Evolutionary conservation across 805 yeast genomes (phyloP), one percentile per base, ranked within the genome.

Genomic region (Saccharomycopsis lassenensis): DNA sequence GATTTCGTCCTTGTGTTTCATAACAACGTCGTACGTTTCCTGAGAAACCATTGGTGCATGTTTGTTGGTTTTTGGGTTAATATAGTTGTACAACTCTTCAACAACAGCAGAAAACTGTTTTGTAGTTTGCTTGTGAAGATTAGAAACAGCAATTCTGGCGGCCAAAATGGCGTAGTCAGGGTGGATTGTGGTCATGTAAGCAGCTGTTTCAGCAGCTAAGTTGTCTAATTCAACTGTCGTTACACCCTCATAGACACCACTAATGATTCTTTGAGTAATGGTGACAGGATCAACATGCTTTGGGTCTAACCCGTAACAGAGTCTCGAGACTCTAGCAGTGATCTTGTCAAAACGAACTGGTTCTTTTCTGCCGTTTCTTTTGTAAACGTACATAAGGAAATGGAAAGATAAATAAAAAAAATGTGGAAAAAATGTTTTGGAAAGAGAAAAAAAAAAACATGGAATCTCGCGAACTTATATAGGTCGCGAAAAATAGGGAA

Each of bases 101-200:
- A 82, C 62, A 33, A 85, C 94, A 49, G 74, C 76, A 26, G 93
- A 78, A 51, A 82, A 89, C 52, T 69, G 80, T 59, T 82, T 81
- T 43, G 85, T 81, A 36, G 96, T 87, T 62, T 86, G 94, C 62
- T 87, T 87, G 65, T 89, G 96, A 54, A 91, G 68, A 58, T 85
- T 85, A 28, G 95, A 83, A 37, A 91, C 78, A 15, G 97, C 96
- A 43, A 89, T 80, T 63, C 98, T 77, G 24, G 97, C 96, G 37
- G 96, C 96, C 50, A 86, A 68, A 29, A 77, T 75, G 19, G 96
- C 95, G 52, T 89, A 87, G 62, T 91, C 97, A n/a, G 97, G 97
- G 58, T 89, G 97, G 45, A 83, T 73, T 8, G 97, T 89, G 41
- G 96, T 86, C 95, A 91, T 84, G 55, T 80, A 82, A 29, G 97